Conservation (phyloP, 2,329 filamentous ascomycete genomes). For the Harringtonia lauricola region DNA sequence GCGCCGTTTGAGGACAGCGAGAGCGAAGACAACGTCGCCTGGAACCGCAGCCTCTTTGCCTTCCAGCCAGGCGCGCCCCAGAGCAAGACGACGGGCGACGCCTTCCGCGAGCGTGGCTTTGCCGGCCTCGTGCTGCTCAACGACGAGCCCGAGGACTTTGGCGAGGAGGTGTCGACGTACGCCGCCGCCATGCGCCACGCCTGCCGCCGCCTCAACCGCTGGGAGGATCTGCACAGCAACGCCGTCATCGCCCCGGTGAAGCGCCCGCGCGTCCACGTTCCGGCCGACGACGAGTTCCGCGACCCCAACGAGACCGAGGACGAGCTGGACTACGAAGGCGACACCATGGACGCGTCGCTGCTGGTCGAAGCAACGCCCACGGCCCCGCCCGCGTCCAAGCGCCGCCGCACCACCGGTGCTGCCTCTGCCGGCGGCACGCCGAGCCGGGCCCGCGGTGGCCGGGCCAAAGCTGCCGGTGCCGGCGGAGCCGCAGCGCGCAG, state of each 20-base stretch:
- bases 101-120: constrained; percentile 46
- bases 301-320: constrained; percentile 22
- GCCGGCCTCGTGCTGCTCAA: constrained; percentile 53
- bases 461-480: not conserved
- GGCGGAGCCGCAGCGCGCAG: not conserved
- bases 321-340: constrained; percentile 12
- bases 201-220: constrained; percentile 55
- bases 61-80: constrained; percentile 9
- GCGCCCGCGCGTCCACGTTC: constrained; percentile 17
- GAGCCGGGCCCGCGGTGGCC: constrained; percentile 3
- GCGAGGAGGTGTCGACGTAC: constrained; percentile 60
- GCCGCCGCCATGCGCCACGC: constrained; percentile 54
- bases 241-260: constrained; percentile 37
- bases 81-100: constrained; percentile 12
- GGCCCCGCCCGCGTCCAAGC: constrained; percentile 3
- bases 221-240: constrained; percentile 42
- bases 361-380: not conserved
- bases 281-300: constrained; percentile 15
- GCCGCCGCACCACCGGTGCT: constrained; percentile 4
- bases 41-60: constrained; percentile 15
- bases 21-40: constrained; percentile 34
- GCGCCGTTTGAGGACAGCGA: constrained; percentile 54
- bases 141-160: constrained; percentile 60
- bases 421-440: constrained; percentile 1
- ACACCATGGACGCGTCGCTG: constrained; percentile 13